A percentile compares a stretch with the other conserved stretches of the same genome.
Evolutionary conservation across 2,329 filamentous ascomycete genomes (phyloP).

Genomic region (Thelonectria discophora): DNA sequence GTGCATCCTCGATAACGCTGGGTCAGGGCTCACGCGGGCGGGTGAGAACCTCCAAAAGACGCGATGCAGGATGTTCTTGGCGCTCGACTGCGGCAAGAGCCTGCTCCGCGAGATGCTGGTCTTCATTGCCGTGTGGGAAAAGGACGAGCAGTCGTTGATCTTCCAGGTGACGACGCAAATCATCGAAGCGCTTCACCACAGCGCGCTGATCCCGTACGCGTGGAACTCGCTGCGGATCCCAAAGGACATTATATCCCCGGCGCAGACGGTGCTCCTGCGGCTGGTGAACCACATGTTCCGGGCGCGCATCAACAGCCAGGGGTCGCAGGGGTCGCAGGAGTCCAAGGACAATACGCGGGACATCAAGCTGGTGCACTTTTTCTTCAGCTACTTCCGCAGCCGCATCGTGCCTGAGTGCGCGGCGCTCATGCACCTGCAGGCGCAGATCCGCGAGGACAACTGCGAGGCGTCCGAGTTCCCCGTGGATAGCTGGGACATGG

Average conservation of each 20-base stretch:
- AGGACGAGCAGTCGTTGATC: slow-evolving; percentile 91
- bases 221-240: slow-evolving; percentile 92
- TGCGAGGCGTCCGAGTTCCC: slow-evolving; percentile 88
- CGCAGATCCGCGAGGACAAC: slow-evolving; percentile 81
- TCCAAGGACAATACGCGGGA: slow-evolving; percentile 66
- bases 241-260: slow-evolving; percentile 95
- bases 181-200: slow-evolving; percentile 90
- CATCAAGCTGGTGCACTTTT: slow-evolving; percentile 79
- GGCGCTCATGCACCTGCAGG: slow-evolving; percentile 92
- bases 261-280: slow-evolving; percentile 91
- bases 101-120: slow-evolving; percentile 90
- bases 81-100: slow-evolving; percentile 89
- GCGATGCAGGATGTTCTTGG: slow-evolving; percentile 87
- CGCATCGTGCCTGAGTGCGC: slow-evolving; percentile 94
- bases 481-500: slow-evolving; percentile 96
- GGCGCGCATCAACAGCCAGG: slow-evolving; percentile 54
- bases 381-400: slow-evolving; percentile 91
- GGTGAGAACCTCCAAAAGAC: slow-evolving; percentile 90
- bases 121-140: slow-evolving; percentile 96
- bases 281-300: slow-evolving; percentile 91
- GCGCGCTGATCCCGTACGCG: slow-evolving; percentile 87
- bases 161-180: slow-evolving; percentile 98
- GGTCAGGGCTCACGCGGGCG: slow-evolving; percentile 70
- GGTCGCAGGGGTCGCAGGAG: slow-evolving; percentile 53
- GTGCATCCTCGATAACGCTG: slow-evolving; percentile 85